These are phyloP conservation scores for Colletotrichum trifolii DNA, from an alignment of 2,329 filamentous ascomycete species.

Conservation along the genomic window DNA sequence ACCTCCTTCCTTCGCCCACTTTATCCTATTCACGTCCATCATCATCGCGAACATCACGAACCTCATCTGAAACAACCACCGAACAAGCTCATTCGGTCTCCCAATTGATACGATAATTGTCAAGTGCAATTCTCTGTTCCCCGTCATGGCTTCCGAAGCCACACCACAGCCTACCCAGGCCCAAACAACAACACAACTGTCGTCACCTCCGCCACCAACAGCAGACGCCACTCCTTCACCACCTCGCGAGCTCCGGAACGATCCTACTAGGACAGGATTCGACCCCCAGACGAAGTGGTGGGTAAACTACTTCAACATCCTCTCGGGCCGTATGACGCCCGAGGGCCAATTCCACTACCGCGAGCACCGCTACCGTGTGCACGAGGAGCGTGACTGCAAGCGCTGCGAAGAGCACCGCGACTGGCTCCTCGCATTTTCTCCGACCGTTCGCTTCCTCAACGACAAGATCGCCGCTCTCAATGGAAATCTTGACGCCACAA, in stretches of 20 bases:
- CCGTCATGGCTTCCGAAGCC: constrained; percentile 12
- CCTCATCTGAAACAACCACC: not conserved
- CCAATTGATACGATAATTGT: not conserved
- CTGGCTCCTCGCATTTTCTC: constrained; percentile 86
- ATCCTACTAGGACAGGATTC: constrained; percentile 71
- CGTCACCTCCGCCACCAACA: constrained; percentile 29
- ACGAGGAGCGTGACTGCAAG: constrained; percentile 82
- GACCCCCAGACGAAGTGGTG: constrained; percentile 72
- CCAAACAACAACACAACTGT: not conserved
- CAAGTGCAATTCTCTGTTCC: not conserved
- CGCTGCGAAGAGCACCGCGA: constrained; percentile 85
- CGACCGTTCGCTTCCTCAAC: constrained; percentile 86
- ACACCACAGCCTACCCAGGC: constrained; percentile 21
- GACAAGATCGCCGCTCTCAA: constrained; percentile 84
- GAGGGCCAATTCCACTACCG: constrained; percentile 82
- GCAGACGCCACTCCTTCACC: constrained; percentile 27
- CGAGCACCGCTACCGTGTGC: constrained; percentile 76
- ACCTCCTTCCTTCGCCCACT: not conserved
- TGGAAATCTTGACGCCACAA: constrained; percentile 76
- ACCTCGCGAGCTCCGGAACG: constrained; percentile 60
- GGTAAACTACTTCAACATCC: constrained; percentile 87
- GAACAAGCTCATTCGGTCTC: not conserved
- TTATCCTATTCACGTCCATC: not conserved
- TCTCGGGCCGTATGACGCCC: constrained; percentile 77
- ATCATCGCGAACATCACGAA: constrained; percentile 9